Evolutionary conservation across 2,329 filamentous ascomycete species (phyloP), one percentile per base, ranked within the genome.

Genomic region (Geosmithia putterillii): DNA sequence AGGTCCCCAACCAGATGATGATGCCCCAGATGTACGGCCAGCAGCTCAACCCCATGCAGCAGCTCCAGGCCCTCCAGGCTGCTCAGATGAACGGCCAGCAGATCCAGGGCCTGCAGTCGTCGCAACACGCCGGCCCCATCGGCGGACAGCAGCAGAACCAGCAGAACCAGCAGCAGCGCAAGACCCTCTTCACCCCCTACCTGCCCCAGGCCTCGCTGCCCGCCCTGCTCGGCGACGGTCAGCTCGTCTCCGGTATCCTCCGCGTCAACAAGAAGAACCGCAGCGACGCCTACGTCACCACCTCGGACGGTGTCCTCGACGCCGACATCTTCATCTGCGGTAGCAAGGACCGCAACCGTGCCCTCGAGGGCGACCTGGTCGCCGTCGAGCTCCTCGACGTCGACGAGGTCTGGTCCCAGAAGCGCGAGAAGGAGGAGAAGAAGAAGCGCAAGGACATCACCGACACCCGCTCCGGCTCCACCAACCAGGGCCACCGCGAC

Each of bases 181-280:
- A 98, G 75, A 98, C 92, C 2, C 77, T 98, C 19, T 98, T 98
- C 69, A 96, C 92, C 54, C 92, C 92, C 49, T 98, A 98, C 57
- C 76, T 98, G 42, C 90, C 92, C 15, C 92, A 98, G 62, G 90
- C 90, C 7, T 94, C 84, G 46, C 73, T 98, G 18, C 92, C 92
- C 46, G 90, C 89, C 42, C 76, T 98, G 35, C 77, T 96, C 45
- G 82, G 79, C 47, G 87, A 95, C 56, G 92, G 92, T 17, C 88
- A 95, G 63, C 81, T 98, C 45, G 92, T 98, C 44, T 90, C 90
- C 48, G 92, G 92, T 68, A 88, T 95, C 53, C 82, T 98, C 42
- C 86, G 92, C 47, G 92, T 98, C 51, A 98, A 98, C 77, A 98
- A 96, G 73, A 98, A 98, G 74, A 98, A 98, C 66, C 83, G 92